Base-by-base conservation (phyloP, 1,284 basidiomycete genomes). In the Sanghuangporus sanghuang region DNA sequence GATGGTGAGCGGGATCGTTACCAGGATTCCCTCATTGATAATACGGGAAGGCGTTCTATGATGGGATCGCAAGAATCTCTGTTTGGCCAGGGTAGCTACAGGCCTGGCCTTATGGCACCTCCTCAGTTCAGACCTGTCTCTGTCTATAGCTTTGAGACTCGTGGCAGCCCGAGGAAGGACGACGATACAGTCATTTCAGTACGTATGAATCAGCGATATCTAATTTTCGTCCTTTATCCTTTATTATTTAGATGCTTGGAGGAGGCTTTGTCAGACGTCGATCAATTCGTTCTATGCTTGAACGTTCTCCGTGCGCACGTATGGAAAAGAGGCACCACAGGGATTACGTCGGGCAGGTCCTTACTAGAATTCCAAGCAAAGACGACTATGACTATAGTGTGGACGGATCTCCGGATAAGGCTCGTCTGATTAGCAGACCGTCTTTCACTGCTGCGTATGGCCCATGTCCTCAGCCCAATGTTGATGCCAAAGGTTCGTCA, bases 131-230 rank as follows among this genome's bases (percentile, higher is more conserved):
- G 87, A 18, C 87, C 87, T 0, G 68, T 89, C 35, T 90, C 88
- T 0, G 78, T 86, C 54, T 72, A 85, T 63, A 91, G 87, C 69
- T 73, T 81, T 50, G 69, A 70, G 12, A 85, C 80, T 59, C 70
- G 74, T 11, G 81, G 84, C 52, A 83, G 81, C 66, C 80, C 84
- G 0, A 73, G 75, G 35, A 79, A 80, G 67, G 88, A 91, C 42
- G 87, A 91, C 67, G 89, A 92, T 66, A 92, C 89, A 0, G 89
- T 92, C 89, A 86, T 92, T 61, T 84, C 82, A 55, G 89, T 90
- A 73, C 70, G 86, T 76, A 21, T 32, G 8, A 21, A 49, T 35
- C 0, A 42, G 32, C 40, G 12, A 32, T 36, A 12, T 38, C n/a
- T 8, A 38, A 11, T 16, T 32, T 54, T 54, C 32, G 14, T 16